Conservation (phyloP, 2,329 filamentous ascomycete genomes). For the Monilinia laxa region DNA sequence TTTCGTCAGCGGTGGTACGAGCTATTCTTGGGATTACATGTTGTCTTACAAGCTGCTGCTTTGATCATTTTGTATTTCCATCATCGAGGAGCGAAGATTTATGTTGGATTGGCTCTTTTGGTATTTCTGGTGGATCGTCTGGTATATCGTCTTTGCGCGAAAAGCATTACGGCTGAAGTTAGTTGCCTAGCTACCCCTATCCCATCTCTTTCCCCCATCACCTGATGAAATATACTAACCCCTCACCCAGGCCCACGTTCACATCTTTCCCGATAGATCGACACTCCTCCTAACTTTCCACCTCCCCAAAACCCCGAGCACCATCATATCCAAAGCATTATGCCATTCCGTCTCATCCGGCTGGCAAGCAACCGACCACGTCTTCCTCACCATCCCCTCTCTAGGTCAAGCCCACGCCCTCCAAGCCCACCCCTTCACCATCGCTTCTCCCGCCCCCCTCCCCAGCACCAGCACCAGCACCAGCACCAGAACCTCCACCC, state of each 20-base stretch:
- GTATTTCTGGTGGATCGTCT: constrained; percentile 38
- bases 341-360: constrained; percentile 47
- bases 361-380: constrained; percentile 62
- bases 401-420: constrained; percentile 53
- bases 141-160: constrained; percentile 55
- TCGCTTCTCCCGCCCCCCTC: constrained; percentile 57
- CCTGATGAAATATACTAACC: background rate
- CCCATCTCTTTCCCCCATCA: background rate
- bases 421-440: constrained; percentile 67
- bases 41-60: constrained; percentile 55
- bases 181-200: constrained; percentile 25
- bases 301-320: constrained; percentile 26
- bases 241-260: constrained; percentile 41
- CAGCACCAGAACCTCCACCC: constrained; percentile 47
- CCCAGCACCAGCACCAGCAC: constrained; percentile 42
- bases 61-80: constrained; percentile 61
- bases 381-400: constrained; percentile 60
- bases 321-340: constrained; percentile 26
- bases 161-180: constrained; percentile 49
- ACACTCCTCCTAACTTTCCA: constrained; percentile 49
- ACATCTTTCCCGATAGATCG: constrained; percentile 55
- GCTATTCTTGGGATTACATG: constrained; percentile 58
- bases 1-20: constrained; percentile 63
- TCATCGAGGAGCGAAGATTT: constrained; percentile 52
- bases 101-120: constrained; percentile 48